These are phyloP conservation scores for Claviceps sp. DNA, from an alignment of 2,329 filamentous ascomycete genomes.

Conservation along the genomic window DNA sequence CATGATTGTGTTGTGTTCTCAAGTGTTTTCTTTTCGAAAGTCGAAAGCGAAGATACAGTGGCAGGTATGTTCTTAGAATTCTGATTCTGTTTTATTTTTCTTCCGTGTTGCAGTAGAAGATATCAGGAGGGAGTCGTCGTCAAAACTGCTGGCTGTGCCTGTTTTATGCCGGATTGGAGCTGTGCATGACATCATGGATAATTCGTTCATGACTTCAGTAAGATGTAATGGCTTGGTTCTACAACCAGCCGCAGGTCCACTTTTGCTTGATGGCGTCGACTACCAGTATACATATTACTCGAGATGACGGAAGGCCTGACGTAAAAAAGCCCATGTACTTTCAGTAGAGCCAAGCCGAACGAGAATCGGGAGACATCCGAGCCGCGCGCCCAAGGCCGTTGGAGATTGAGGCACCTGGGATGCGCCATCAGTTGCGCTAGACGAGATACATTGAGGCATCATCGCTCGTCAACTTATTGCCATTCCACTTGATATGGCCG, in stretches of 20 bases:
- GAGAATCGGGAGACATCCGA: no score
- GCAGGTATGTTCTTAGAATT: not conserved
- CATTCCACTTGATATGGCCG: no score
- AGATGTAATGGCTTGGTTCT: not conserved
- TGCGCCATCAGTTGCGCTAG: no score
- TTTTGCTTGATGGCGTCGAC: not conserved
- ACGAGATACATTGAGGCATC: no score
- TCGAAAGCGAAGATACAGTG: no score
- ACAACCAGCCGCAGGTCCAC: not conserved
- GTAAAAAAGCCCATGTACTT: no score
- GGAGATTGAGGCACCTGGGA: no score
- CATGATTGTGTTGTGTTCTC: conserved; percentile 15
- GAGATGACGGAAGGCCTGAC: no score
- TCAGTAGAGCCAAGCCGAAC: no score
- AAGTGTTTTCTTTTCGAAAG: not conserved
- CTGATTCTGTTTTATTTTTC: not conserved
- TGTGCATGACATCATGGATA: conserved; percentile 1
- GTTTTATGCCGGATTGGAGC: not conserved
- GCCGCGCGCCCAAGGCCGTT: no score
- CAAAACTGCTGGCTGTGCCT: not conserved
- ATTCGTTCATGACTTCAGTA: not conserved
- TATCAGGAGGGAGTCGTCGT: no score
- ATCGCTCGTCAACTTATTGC: no score
- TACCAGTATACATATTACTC: not conserved
- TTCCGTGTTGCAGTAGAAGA: not conserved